Evolutionary conservation across 495 filamentous ascomycete species (phyloP).

Genomic region (Recurvomyces mirabilis): DNA sequence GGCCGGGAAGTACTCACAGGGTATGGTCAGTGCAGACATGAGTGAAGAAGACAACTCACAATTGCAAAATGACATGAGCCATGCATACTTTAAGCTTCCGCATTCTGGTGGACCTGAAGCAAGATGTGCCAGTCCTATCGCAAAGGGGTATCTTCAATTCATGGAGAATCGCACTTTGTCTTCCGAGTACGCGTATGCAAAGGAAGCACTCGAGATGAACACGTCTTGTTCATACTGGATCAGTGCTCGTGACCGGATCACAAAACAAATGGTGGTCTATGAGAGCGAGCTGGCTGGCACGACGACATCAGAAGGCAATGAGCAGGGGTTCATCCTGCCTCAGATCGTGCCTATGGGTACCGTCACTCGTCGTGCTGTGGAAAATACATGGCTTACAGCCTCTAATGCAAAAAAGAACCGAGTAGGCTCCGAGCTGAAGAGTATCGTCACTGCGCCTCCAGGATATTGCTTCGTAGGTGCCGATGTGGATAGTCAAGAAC

Average conservation of each 20-base stretch:
- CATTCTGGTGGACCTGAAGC: constrained; percentile 88
- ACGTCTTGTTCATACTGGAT: constrained; percentile 99
- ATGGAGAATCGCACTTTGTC: constrained; percentile 82
- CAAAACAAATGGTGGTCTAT: constrained; percentile 87
- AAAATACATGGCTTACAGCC: constrained; percentile 96
- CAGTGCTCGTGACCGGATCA: constrained; percentile 81
- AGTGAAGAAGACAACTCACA: constrained; percentile 50
- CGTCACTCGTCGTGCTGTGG: constrained; percentile 88
- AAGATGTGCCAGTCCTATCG: constrained; percentile 72
- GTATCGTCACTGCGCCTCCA: constrained; percentile 85
- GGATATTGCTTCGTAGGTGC: constrained; percentile 92
- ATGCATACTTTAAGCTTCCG: constrained; percentile 82
- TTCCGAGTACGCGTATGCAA: constrained; percentile 79
- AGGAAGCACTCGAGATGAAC: constrained; percentile 95
- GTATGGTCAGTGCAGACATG: constrained; percentile 65
- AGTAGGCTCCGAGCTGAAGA: constrained; percentile 93
- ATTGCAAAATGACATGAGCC: constrained; percentile 53
- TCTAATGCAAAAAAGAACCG: constrained; percentile 93
- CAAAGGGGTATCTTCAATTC: constrained; percentile 79
- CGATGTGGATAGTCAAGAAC: constrained; percentile 96
- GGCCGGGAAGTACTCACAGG: constrained; percentile 51
- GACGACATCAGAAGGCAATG: constrained; percentile 23
- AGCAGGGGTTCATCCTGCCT: constrained; percentile 85
- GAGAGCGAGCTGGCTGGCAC: constrained; percentile 40
- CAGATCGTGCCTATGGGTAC: constrained; percentile 99